These are phyloP conservation scores for Tylopilus felleus DNA, from an alignment of 768 basidiomycete genomes.

Conservation along the genomic window DNA sequence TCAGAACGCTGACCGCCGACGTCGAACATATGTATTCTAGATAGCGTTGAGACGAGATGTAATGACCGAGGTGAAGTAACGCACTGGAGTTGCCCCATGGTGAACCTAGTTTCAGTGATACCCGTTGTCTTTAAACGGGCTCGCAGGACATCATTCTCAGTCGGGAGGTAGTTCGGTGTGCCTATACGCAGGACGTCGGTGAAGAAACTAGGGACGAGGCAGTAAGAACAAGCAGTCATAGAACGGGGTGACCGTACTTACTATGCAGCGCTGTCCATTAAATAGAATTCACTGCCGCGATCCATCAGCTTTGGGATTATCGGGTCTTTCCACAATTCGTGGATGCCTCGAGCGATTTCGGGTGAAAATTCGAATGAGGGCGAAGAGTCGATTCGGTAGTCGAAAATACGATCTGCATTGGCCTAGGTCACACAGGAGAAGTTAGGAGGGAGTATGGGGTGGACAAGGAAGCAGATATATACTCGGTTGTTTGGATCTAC, in stretches of 20 bases:
- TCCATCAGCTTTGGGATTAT: slow-evolving; percentile 51
- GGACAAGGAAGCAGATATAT: neutral
- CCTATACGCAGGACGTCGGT: slow-evolving; percentile 82
- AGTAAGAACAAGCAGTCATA: neutral
- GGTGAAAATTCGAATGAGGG: slow-evolving; percentile 47
- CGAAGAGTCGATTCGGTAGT: slow-evolving; percentile 46
- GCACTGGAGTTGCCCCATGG: slow-evolving; percentile 62
- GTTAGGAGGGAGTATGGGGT: neutral
- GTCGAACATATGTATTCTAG: slow-evolving; percentile 68
- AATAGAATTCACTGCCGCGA: slow-evolving; percentile 74
- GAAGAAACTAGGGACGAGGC: slow-evolving; percentile 65
- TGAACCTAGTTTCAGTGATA: slow-evolving; percentile 84
- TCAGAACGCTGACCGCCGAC: slow-evolving; percentile 80
- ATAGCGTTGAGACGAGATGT: neutral
- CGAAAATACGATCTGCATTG: slow-evolving; percentile 60
- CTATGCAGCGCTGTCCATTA: slow-evolving; percentile 95
- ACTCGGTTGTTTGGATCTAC: slow-evolving; percentile 60
- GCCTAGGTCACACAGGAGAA: slow-evolving; percentile 13
- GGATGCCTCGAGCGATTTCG: slow-evolving; percentile 68
- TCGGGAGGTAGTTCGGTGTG: slow-evolving; percentile 74
- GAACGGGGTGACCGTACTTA: slow-evolving; percentile 36
- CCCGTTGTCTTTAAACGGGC: slow-evolving; percentile 89
- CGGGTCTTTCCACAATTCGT: slow-evolving; percentile 68
- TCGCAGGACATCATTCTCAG: slow-evolving; percentile 80
- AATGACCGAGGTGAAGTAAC: slow-evolving; percentile 13